Evolutionary conservation across 1,139 yeast genomes (phyloP), one percentile per base, ranked within the genome.

Genomic region (Hanseniaspora uvarum): DNA sequence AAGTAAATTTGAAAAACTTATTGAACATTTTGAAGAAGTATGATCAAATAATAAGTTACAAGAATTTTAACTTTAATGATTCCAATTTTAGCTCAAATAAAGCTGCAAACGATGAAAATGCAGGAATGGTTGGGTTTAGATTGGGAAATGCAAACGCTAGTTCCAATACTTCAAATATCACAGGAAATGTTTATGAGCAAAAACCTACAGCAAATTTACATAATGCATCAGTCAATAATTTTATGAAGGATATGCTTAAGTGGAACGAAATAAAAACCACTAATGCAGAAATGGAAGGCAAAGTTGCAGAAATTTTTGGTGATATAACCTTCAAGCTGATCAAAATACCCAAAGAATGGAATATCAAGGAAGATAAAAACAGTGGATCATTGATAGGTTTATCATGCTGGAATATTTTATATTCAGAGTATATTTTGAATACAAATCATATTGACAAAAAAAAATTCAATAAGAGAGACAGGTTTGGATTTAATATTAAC

Each of bases 231-330:
- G 31, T 4, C 12, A 44, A 21, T 21, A 46, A 37, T 11, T 50
- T 50, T 16, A 50, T 50, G 53, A 50, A 30, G 10, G 53, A 50
- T 31, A 50, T 50, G 53, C 12, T 50, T 2, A 43, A 21, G 12
- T 43, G 46, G 36, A 44, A 50, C 23, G 44, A 44, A 7, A 10
- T 50, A 3, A 43, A 31, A 34, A 37, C 21, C 5, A 24, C 38
- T 14, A 36, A 43, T 37, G 41, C 50, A 14, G 39, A 19, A 4
- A 16, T 26, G 19, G 39, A 26, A n/a, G 34, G 36, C n/a, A 50
- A 44, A 23, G 14, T 7, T 24, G 10, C 41, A n/a, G 48, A 43
- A 4, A 14, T 33, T 21, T 50, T 43, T 23, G 53, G 53, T 6
- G 48, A 50, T 30, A 28, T 50, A 16, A 36, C 44, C 12, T 50